Evolutionary conservation across 257 asterid species (phyloP), one percentile per base, ranked within the genome.

Genomic region (Solanum chiquidenum): DNA sequence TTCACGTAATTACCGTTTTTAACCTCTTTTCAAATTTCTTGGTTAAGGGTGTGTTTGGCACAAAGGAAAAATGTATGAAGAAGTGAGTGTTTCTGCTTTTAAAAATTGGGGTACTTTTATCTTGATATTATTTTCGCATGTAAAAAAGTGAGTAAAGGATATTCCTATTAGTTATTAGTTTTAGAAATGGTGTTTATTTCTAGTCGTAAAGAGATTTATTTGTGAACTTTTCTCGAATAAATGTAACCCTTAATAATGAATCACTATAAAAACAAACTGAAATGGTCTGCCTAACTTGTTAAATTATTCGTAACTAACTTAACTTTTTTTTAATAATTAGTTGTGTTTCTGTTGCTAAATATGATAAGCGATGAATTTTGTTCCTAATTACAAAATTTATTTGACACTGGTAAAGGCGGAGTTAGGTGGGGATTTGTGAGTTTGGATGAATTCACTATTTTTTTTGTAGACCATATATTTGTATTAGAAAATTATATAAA

Each of bases 401-500:
- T 20, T 18, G n/a, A 6, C 4, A 21, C 4, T 18, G 52, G 52
- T 12, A 44, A 44, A 44, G 52, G 52, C 52, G 16, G 52, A 44
- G 16, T 44, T 44, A 44, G 16, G 52, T 12, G 52, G 16, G 0
- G 52, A 12, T 44, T 44, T 12, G 5, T 12, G 52, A 44, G 16
- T 44, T 44, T 0, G 5, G 52, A 44, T 5, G 0, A 44, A 44
- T 4, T 0, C 5, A 44, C 16, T 44, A 44, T 0, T 0, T 11
- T 42, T 42, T 42, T 42, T 11, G 14, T 42, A 42, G 49, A 42
- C 49, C 0, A 14, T 42, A 42, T 42, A 42, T 11, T 42, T 42
- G 14, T 42, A 42, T 42, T 11, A 42, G 0, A 42, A 42, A 0
- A 42, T 42, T 42, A 42, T 11, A 42, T 42, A 42, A 42, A 42